phyloP scores from a whole-genome alignment of 768 basidiomycete species.

The Suillus clintonianus region DNA sequence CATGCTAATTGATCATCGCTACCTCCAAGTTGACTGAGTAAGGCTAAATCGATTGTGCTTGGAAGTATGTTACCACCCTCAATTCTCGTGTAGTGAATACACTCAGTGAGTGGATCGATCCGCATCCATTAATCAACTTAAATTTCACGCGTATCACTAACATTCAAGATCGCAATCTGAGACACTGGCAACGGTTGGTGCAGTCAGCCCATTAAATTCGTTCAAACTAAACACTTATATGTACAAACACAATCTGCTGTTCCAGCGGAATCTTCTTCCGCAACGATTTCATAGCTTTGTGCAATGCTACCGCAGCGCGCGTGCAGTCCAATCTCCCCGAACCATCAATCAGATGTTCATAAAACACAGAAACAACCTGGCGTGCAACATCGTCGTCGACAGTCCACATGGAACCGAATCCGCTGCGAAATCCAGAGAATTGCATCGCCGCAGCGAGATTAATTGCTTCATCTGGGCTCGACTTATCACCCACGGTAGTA shows the following conservation, averaged over 20 bases:
- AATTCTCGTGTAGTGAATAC: no score
- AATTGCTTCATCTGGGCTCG: conserved; percentile 17
- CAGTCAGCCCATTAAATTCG: no score
- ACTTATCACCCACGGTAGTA: conserved; percentile 19
- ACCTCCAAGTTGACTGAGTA: no score
- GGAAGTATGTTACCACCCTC: no score
- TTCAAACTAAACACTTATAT: conserved; percentile 4
- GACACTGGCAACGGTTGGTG: no score
- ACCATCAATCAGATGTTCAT: neutral
- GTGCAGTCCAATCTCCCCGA: neutral
- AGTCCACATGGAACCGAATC: conserved; percentile 24
- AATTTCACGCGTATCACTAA: no score
- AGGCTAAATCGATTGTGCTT: no score
- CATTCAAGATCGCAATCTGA: no score
- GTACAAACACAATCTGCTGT: conserved; percentile 5
- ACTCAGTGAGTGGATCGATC: no score
- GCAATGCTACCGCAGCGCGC: neutral
- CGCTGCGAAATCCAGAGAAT: conserved; percentile 19
- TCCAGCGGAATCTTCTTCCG: conserved; percentile 1
- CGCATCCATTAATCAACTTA: no score
- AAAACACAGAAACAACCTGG: neutral
- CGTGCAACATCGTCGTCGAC: conserved; percentile 16
- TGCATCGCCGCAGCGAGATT: conserved; percentile 25
- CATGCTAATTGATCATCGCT: no score
- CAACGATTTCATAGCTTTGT: neutral